Percentiles rank a stretch among this genome's conserved stretches.
Conservation (phyloP, 1,284 basidiomycete species). For the Apiotrichum akiyoshidainum region DNA sequence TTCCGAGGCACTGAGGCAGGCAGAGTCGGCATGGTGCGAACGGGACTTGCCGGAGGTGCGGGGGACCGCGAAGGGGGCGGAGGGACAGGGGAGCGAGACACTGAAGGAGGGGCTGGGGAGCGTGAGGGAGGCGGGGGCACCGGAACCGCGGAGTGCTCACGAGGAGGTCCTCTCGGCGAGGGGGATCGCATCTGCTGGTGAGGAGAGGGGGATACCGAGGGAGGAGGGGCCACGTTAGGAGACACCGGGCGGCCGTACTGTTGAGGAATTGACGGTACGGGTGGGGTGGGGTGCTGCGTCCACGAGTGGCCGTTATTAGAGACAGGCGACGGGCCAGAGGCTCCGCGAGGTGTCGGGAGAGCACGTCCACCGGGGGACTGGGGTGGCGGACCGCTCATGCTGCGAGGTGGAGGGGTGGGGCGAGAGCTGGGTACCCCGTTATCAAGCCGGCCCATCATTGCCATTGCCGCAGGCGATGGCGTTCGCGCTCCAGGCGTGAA, state of each 20-base stretch:
- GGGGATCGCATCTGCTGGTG: neutral
- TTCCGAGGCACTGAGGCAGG: constrained; percentile 3
- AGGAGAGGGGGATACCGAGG: neutral
- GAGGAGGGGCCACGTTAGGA: constrained; percentile 18
- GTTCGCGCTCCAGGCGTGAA: neutral
- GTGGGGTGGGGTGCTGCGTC: neutral
- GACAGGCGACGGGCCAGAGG: neutral
- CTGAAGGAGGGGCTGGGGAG: neutral
- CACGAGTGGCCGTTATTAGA: neutral
- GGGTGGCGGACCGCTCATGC: constrained; percentile 1
- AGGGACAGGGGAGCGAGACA: neutral
- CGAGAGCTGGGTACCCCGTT: neutral
- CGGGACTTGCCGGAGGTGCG: neutral
- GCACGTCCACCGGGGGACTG: neutral
- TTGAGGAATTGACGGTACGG: neutral
- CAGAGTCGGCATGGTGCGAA: neutral
- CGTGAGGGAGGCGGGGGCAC: neutral
- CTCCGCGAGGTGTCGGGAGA: constrained; percentile 1
- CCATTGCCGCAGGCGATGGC: constrained; percentile 1
- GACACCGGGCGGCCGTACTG: constrained; percentile 22
- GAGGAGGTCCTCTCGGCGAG: neutral
- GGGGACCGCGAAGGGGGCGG: neutral
- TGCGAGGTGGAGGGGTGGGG: constrained; percentile 1
- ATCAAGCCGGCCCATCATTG: constrained; percentile 5
- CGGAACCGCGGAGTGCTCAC: neutral